A percentile compares a stretch with the other conserved stretches of the same genome.
Evolutionary conservation across 192 early-diverging fungal species (phyloP).

Genomic region (Dissophora globulifera): DNA sequence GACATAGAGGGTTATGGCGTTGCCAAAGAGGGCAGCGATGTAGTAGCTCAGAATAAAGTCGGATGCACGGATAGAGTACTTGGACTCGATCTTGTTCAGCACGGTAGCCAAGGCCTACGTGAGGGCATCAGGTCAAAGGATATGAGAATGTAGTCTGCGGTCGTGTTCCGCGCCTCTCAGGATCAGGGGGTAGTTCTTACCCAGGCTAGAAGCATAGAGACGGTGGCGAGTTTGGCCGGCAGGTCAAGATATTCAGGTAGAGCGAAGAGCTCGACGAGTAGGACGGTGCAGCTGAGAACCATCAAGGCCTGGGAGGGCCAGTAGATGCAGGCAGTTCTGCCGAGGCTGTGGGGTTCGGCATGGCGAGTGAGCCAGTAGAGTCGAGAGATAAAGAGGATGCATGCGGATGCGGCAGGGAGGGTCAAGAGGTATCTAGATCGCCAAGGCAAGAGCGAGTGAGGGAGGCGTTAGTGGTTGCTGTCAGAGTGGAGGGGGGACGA

Average conservation of each 20-base stretch:
- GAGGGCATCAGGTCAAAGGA: too few species aligned
- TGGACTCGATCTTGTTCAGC: slow-evolving; percentile 27
- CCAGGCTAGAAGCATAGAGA: slow-evolving; percentile 22
- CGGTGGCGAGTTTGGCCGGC: background rate
- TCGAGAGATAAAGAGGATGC: slow-evolving; percentile 5
- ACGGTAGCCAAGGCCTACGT: slow-evolving; percentile 22
- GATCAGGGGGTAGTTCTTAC: too few species aligned
- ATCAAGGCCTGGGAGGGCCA: slow-evolving; percentile 18
- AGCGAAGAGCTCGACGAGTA: background rate
- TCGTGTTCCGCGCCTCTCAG: too few species aligned
- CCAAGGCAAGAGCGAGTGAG: too few species aligned
- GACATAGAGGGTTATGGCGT: background rate
- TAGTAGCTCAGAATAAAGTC: slow-evolving; percentile 30
- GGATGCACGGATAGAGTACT: slow-evolving; percentile 25
- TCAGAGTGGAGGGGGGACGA: background rate
- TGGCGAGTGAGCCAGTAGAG: slow-evolving; percentile 10
- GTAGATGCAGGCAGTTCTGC: slow-evolving; percentile 30
- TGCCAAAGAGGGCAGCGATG: background rate
- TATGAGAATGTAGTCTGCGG: too few species aligned
- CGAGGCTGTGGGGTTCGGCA: slow-evolving; percentile 19
- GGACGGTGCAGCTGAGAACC: background rate
- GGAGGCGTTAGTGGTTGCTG: background rate
- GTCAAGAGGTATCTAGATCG: slow-evolving; percentile 30
- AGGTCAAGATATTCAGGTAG: background rate
- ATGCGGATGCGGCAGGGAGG: slow-evolving; percentile 5